phyloP scores from a whole-genome alignment of 306 rosid genomes.

The Vigna hirtella region DNA sequence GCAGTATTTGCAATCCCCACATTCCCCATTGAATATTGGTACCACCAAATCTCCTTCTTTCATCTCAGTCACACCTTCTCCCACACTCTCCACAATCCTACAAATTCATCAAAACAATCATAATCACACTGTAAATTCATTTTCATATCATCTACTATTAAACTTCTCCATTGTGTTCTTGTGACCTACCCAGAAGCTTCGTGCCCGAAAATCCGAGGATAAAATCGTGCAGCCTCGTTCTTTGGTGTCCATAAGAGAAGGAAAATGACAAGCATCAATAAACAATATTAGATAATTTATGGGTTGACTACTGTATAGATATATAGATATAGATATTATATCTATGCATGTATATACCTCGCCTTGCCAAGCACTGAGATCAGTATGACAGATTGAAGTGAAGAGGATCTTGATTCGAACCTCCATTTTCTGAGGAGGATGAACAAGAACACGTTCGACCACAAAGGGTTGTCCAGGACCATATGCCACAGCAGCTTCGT shows the following conservation, averaged over 20 bases:
- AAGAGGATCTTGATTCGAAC: slow-evolving; percentile 81
- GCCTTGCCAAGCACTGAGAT: slow-evolving; percentile 83
- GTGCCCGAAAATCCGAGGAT: slow-evolving; percentile 84
- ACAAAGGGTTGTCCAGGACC: slow-evolving; percentile 74
- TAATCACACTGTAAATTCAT: too few relatives aligned
- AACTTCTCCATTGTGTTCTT: too few relatives aligned
- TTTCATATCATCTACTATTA: too few relatives aligned
- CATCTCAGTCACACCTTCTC: too few relatives aligned
- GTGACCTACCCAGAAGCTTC: slow-evolving; percentile 84
- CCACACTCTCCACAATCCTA: too few relatives aligned
- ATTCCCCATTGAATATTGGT: too few relatives aligned
- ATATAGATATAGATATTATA: not conserved
- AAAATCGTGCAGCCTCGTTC: slow-evolving; percentile 70
- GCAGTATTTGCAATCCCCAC: too few relatives aligned
- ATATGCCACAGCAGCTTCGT: slow-evolving; percentile 77
- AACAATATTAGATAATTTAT: not conserved
- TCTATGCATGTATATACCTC: slow-evolving; percentile 45
- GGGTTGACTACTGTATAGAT: not conserved
- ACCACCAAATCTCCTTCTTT: too few relatives aligned
- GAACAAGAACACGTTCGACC: slow-evolving; percentile 66
- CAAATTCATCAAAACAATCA: too few relatives aligned
- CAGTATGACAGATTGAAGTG: slow-evolving; percentile 85
- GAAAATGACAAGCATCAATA: not conserved
- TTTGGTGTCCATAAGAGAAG: slow-evolving; percentile 8
- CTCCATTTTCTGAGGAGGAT: slow-evolving; percentile 80